Evolutionary conservation across 2,329 filamentous ascomycete species (phyloP).

Genomic region (Karstenula rhodostoma): DNA sequence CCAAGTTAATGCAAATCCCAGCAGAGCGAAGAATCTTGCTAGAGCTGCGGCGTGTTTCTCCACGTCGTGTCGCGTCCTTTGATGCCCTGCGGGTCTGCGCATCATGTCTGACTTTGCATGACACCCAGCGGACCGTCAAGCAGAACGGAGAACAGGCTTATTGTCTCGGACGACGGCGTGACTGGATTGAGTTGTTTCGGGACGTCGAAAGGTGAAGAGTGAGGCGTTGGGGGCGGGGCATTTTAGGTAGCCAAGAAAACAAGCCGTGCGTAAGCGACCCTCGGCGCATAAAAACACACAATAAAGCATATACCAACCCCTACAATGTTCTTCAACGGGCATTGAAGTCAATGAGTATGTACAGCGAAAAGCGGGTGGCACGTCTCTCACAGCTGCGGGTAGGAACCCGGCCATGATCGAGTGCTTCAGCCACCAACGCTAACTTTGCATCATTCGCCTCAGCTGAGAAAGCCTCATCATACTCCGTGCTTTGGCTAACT

Average conservation of each 20-base stretch:
- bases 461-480: background rate
- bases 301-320: background rate
- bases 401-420: background rate
- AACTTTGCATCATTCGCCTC: background rate
- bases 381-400: background rate
- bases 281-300: background rate
- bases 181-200: too few species aligned
- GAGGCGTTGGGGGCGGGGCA: background rate
- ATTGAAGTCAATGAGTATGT: conserved; percentile 1
- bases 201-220: too few species aligned
- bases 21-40: too few species aligned
- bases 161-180: too few species aligned
- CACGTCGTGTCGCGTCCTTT: too few species aligned
- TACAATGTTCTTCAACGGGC: background rate
- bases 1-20: too few species aligned
- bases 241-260: background rate
- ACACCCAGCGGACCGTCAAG: too few species aligned
- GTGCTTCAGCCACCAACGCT: background rate
- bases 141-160: too few species aligned
- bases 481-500: background rate
- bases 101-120: too few species aligned
- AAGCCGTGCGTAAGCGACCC: background rate
- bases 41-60: too few species aligned
- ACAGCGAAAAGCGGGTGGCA: background rate
- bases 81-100: too few species aligned